These are phyloP conservation scores for Erigeron canadensis DNA, from an alignment of 129 eudicot genomes.

Conservation along the genomic window DNA sequence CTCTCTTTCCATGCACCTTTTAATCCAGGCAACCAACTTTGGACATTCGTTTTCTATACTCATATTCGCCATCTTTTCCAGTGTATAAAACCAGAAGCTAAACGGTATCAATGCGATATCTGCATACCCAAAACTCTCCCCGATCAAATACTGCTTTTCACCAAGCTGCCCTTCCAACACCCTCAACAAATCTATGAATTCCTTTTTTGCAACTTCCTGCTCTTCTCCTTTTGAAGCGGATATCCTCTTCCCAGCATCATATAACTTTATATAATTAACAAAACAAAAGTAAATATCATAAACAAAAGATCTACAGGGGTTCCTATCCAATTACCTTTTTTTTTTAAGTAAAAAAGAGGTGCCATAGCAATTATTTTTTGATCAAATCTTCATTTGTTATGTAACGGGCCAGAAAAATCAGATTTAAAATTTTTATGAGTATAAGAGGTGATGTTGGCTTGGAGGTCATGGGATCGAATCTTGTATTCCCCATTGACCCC, in stretches of 20 bases:
- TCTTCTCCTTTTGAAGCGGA: constrained; percentile 21
- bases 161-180: constrained; percentile 29
- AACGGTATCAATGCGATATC: constrained; percentile 26
- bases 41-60: constrained; percentile 29
- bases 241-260: constrained; percentile 12
- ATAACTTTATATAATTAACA: background rate
- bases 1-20: constrained; percentile 34
- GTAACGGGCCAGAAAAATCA: too few species aligned
- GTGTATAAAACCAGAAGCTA: constrained; percentile 20
- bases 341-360: too few species aligned
- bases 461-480: too few species aligned
- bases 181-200: constrained; percentile 24
- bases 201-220: constrained; percentile 16
- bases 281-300: too few species aligned
- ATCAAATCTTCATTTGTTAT: too few species aligned
- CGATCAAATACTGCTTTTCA: constrained; percentile 24
- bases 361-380: too few species aligned
- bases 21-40: constrained; percentile 26
- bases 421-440: too few species aligned
- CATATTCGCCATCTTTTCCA: constrained; percentile 17
- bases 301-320: too few species aligned
- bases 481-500: too few species aligned
- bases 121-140: constrained; percentile 32
- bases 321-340: too few species aligned
- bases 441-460: too few species aligned